Evolutionary conservation across 345 rosid species (phyloP).

Genomic region (Salix arbutifolia): DNA sequence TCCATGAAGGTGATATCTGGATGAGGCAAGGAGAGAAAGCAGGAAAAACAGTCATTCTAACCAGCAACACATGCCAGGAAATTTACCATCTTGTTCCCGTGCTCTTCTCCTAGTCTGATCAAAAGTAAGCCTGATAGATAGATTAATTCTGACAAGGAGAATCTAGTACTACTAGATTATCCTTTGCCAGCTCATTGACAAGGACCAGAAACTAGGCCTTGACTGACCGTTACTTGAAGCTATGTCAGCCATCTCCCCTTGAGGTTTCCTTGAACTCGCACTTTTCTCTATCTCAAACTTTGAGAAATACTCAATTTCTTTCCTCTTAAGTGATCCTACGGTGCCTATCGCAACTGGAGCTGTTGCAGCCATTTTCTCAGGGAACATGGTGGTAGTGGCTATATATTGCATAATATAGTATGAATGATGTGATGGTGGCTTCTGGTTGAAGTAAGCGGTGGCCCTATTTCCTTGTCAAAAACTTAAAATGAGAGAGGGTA

Average conservation of each 20-base stretch:
- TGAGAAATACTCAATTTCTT: conserved; percentile 71
- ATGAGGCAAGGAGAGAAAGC: neutral
- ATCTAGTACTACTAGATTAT: no score
- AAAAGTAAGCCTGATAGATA: neutral
- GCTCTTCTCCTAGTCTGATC: neutral
- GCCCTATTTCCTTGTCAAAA: conserved; percentile 4
- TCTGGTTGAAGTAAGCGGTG: conserved; percentile 36
- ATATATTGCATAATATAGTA: conserved; percentile 22
- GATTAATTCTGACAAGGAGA: neutral
- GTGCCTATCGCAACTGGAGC: conserved; percentile 72
- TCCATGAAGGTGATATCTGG: neutral
- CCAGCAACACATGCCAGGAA: neutral
- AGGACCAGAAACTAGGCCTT: conserved; percentile 50
- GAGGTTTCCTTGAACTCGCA: conserved; percentile 29
- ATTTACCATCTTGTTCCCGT: neutral
- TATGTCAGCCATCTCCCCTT: conserved; percentile 16
- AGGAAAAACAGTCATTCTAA: neutral
- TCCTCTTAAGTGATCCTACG: conserved; percentile 67
- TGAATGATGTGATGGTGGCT: conserved; percentile 19
- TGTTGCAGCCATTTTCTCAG: conserved; percentile 39
- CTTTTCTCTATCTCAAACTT: conserved; percentile 26
- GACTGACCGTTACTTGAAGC: conserved; percentile 30
- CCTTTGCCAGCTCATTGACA: conserved; percentile 41
- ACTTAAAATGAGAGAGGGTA: neutral
- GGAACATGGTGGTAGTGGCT: conserved; percentile 17